These are phyloP conservation scores for Crithidia bombi DNA, from an alignment of 208 protist genomes.

Conservation along the genomic window DNA sequence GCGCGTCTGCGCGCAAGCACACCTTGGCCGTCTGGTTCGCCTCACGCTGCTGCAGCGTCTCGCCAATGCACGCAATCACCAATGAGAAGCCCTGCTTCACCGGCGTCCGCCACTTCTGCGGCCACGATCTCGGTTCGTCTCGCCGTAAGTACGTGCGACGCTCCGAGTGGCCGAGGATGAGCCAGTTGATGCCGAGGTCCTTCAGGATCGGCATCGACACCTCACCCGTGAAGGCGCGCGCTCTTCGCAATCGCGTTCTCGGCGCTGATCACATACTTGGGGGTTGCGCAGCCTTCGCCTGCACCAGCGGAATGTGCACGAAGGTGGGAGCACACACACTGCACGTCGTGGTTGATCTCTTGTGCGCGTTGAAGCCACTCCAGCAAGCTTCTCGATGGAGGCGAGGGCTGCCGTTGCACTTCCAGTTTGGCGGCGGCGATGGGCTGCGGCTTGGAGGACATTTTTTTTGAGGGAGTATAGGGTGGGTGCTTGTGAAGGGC, in stretches of 20 bases:
- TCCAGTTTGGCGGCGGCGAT: conserved; percentile 96
- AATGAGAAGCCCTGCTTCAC: conserved; percentile 87
- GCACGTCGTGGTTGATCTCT: conserved; percentile 71
- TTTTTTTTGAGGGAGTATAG: conserved; percentile 31
- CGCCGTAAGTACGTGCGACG: conserved; percentile 95
- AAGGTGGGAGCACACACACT: conserved; percentile 89
- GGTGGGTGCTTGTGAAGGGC: neutral
- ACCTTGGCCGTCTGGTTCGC: conserved; percentile 92
- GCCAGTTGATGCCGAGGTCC: conserved; percentile 93
- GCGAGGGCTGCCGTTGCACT: conserved; percentile 92
- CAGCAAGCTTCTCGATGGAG: conserved; percentile 79
- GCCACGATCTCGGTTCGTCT: conserved; percentile 93
- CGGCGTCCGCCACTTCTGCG: conserved; percentile 90
- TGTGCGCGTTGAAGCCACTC: conserved; percentile 75
- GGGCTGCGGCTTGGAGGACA: conserved; percentile 85
- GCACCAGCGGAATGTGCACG: conserved; percentile 81
- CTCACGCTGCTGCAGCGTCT: conserved; percentile 95
- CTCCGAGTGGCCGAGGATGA: conserved; percentile 98
- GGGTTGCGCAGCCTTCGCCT: conserved; percentile 64
- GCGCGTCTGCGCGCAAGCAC: conserved; percentile 88
- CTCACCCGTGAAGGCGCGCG: conserved; percentile 93
- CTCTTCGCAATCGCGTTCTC: conserved; percentile 89
- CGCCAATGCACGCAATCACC: conserved; percentile 98
- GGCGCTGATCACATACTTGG: conserved; percentile 78
- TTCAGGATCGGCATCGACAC: conserved; percentile 91